A percentile compares a stretch with the other conserved stretches of the same genome.
These are phyloP conservation scores for Boletus sp. DNA, from an alignment of 768 basidiomycete genomes.

Conservation along the genomic window DNA sequence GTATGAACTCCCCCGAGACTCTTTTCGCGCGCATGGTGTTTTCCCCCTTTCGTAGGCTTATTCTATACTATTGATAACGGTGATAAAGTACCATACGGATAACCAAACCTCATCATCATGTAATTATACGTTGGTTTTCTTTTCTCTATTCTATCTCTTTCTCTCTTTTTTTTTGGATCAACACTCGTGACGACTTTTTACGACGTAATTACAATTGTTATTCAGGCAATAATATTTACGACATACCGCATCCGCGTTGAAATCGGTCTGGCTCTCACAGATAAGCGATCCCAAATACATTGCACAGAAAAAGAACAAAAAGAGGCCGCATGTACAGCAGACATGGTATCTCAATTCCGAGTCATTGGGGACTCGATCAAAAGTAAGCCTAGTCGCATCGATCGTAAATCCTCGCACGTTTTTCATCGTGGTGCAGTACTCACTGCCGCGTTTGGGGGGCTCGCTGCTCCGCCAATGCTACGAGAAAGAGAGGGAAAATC, in stretches of 20 bases:
- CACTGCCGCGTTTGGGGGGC: conserved; percentile 69
- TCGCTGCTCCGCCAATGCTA: conserved; percentile 63
- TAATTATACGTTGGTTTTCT: conserved; percentile 25
- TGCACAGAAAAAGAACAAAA: too few relatives aligned
- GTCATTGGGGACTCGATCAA: conserved; percentile 7
- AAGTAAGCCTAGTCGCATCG: conserved; percentile 24
- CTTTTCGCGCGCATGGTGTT: conserved; percentile 18
- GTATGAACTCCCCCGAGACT: conserved; percentile 16
- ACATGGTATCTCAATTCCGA: not conserved
- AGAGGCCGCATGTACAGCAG: not conserved
- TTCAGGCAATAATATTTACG: conserved; percentile 17
- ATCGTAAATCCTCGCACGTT: not conserved
- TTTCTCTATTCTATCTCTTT: not conserved
- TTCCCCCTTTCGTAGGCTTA: conserved; percentile 30
- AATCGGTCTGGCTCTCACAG: not conserved
- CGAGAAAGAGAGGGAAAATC: not conserved
- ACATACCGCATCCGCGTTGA: not conserved
- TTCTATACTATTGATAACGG: conserved; percentile 32
- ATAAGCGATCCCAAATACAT: not conserved
- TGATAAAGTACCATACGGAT: conserved; percentile 22
- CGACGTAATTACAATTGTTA: conserved; percentile 27
- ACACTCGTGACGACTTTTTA: conserved; percentile 20
- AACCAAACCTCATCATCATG: conserved; percentile 21
- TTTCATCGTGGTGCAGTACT: conserved; percentile 22
- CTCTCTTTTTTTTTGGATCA: conserved; percentile 3